Base-by-base conservation (phyloP, 345 rosid species). In the Psidium guajava region DNA sequence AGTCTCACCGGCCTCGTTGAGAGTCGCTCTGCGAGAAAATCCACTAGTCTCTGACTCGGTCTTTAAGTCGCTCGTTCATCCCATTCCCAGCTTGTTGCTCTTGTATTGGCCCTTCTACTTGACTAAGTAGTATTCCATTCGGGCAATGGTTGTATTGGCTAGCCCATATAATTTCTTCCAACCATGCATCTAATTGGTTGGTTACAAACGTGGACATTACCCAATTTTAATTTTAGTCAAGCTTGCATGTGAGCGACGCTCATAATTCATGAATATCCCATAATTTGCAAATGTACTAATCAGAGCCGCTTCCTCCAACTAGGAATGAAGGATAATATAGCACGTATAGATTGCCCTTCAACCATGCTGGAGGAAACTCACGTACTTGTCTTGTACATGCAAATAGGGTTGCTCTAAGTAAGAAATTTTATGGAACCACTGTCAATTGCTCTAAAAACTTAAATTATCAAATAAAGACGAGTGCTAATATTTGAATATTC, bases 81-180 rank as follows among this genome's bases (percentile, higher is more conserved):
- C 28, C 11, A 24, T 64, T 87, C 85, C 85, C 52, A 56, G 50
- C 83, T 85, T 82, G 89, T 83, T 32, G 56, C 82, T 87, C 84
- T 84, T 40, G 73, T 21, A 83, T 82, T 87, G 83, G 73, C 89
- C 85, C 74, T 87, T 87, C 44, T 51, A 87, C 85, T 85, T 12
- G 82, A 87, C 87, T 54, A 28, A 87, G 87, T 56, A 83, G 87
- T 85, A 85, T 83, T 85, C 59, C 86, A 83, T 69, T 83, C 56
- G 52, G 75, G 81, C 87, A 51, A 64, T 20, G 87, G 36, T 86
- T 32, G 52, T 50, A 44, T 80, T 81, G 83, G 83, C 75, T 83
- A 58, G 61, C 83, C 47, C 44, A 14, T 1, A 8, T 69, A 69
- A 16, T 69, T 69, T 69, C 77, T 69, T 64, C 75, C 21, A 16